These are phyloP conservation scores for Aspergillus eucalypticola DNA, from an alignment of 2,329 filamentous ascomycete genomes.

Conservation along the genomic window DNA sequence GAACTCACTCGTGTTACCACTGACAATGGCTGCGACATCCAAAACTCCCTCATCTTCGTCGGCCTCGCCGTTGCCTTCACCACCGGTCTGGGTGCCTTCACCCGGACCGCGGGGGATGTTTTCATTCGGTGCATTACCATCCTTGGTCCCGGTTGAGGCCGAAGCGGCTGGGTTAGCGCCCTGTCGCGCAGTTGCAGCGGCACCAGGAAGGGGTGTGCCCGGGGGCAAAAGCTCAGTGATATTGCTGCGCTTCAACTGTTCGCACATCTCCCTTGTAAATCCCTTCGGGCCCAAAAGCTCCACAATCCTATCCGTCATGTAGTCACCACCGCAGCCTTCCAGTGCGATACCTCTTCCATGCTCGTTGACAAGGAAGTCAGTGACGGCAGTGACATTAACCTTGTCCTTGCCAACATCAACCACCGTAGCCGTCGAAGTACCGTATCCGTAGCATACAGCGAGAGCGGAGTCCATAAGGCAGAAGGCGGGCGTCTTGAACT, in stretches of 20 bases:
- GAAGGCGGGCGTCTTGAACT: conserved; percentile 90
- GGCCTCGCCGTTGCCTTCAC: conserved; percentile 51
- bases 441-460: conserved; percentile 79
- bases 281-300: conserved; percentile 63
- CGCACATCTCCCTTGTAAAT: conserved; percentile 63
- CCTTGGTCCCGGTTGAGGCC: conserved; percentile 56
- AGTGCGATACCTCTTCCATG: conserved; percentile 63
- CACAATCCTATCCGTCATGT: conserved; percentile 74
- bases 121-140: conserved; percentile 40
- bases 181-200: conserved; percentile 43
- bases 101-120: conserved; percentile 56
- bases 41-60: conserved; percentile 64
- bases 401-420: conserved; percentile 91
- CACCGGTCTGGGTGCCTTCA: conserved; percentile 56
- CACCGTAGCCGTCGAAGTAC: conserved; percentile 76
- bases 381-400: conserved; percentile 87
- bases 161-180: conserved; percentile 57
- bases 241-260: conserved; percentile 63
- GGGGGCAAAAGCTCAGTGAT: conserved; percentile 63
- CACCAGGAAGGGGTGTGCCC: conserved; percentile 55
- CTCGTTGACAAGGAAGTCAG: conserved; percentile 76
- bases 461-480: conserved; percentile 86
- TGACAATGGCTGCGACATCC: conserved; percentile 66
- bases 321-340: conserved; percentile 76
- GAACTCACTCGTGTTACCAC: conserved; percentile 63